Evolutionary conservation across 352 stramenopile species (phyloP).

Genomic region (Saprolegnia diclina): DNA sequence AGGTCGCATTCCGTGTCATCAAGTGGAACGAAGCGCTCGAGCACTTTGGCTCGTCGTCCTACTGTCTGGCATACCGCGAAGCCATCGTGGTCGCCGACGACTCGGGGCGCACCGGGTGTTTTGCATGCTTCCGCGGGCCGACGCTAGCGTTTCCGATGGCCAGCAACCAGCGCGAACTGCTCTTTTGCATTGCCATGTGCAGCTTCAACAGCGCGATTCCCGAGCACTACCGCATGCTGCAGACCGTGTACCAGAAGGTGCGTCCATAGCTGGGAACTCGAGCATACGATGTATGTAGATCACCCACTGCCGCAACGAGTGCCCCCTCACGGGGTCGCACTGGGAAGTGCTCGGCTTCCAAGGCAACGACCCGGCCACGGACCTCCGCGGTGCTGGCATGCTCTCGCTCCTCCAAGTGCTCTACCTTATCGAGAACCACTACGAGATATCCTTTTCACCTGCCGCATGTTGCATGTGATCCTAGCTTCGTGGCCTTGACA

Average conservation of each 20-base stretch:
- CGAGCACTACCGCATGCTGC: constrained; percentile 39
- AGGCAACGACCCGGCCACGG: constrained; percentile 78
- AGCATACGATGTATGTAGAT: constrained; percentile 1
- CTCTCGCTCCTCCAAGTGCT: constrained; percentile 83
- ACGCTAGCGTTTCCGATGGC: constrained; percentile 48
- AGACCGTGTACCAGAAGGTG: constrained; percentile 61
- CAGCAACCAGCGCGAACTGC: constrained; percentile 56
- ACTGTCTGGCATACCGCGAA: constrained; percentile 40
- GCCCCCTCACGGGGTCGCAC: constrained; percentile 54
- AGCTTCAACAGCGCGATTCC: constrained; percentile 4
- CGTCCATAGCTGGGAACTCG: background rate
- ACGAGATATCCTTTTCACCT: constrained; percentile 31
- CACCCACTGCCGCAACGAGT: constrained; percentile 32
- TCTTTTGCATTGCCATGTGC: constrained; percentile 35
- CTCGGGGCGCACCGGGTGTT: constrained; percentile 38
- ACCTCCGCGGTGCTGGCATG: constrained; percentile 79
- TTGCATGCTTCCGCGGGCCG: constrained; percentile 53
- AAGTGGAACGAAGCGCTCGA: constrained; percentile 40
- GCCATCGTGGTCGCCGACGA: constrained; percentile 56
- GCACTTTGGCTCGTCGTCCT: constrained; percentile 41
- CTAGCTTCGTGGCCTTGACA: too few relatives aligned
- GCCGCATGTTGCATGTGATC: too few relatives aligned
- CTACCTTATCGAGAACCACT: constrained; percentile 59
- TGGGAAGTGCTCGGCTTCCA: constrained; percentile 89
- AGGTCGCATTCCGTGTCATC: constrained; percentile 29